Conservation (phyloP, 148 eudicot species). For the Oxyria digyna region DNA sequence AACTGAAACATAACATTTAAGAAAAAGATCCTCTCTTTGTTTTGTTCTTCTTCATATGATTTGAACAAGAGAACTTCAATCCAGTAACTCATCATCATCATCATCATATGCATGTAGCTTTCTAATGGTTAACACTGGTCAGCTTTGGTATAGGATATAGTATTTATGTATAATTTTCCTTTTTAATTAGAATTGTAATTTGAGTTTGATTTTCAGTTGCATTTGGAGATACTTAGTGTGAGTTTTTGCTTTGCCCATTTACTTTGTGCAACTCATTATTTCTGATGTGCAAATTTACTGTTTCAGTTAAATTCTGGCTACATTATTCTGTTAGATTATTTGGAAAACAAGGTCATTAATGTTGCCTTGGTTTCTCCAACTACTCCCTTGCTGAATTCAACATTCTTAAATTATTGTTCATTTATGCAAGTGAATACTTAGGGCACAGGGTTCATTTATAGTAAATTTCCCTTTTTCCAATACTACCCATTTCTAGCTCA, state of each 20-base stretch:
- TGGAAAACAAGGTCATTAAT: background rate
- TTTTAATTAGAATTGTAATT: background rate
- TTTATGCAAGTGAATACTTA: constrained; percentile 4
- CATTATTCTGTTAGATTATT: background rate
- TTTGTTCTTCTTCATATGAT: constrained; percentile 1
- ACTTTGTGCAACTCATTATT: background rate
- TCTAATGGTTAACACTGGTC: background rate
- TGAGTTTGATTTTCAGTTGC: constrained; percentile 3
- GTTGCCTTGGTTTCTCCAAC: background rate
- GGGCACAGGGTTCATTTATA: constrained; percentile 4
- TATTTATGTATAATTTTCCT: background rate
- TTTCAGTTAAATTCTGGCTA: background rate
- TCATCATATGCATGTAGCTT: background rate
- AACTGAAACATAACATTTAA: constrained; percentile 1
- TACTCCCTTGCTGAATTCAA: background rate
- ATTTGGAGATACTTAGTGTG: constrained; percentile 6
- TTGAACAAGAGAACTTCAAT: background rate
- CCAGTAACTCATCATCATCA: background rate
- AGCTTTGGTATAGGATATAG: background rate
- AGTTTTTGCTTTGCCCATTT: background rate
- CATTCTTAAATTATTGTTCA: constrained; percentile 1
- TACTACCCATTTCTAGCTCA: background rate
- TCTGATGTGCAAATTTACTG: background rate
- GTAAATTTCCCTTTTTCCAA: background rate
- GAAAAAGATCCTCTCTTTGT: background rate